Evolutionary conservation across 148 eudicot species (phyloP).

Genomic region (Nyssa sinensis): DNA sequence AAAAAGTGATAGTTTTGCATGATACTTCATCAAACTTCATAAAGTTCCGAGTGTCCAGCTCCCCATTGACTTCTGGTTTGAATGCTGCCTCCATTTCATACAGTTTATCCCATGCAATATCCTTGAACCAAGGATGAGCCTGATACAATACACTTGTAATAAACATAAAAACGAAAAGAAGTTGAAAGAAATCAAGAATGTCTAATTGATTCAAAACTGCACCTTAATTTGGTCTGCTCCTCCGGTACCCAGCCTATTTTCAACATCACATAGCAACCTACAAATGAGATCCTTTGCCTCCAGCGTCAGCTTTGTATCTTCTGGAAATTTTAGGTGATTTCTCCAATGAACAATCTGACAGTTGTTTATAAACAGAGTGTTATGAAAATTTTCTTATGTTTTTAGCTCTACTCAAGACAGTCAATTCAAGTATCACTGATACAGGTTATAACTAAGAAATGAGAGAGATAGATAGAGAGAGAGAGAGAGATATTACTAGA

Average conservation of each 20-base stretch:
- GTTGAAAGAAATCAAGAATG: not conserved
- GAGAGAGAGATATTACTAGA: not conserved
- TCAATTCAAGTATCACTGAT: slow-evolving; percentile 4
- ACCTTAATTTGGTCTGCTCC: slow-evolving; percentile 91
- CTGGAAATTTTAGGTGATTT: slow-evolving; percentile 88
- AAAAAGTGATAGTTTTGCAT: not conserved
- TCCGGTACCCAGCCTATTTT: slow-evolving; percentile 85
- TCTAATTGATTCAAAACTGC: not conserved
- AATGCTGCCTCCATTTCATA: slow-evolving; percentile 96
- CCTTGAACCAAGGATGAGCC: slow-evolving; percentile 96
- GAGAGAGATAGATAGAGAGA: no score
- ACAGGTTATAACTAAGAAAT: not conserved
- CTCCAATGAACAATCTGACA: slow-evolving; percentile 95
- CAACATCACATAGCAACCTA: slow-evolving; percentile 91
- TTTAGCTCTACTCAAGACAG: not conserved
- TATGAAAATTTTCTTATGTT: slow-evolving; percentile 11
- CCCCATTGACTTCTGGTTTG: slow-evolving; percentile 87
- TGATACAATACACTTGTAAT: slow-evolving; percentile 28
- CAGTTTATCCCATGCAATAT: slow-evolving; percentile 79
- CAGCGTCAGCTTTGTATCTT: slow-evolving; percentile 62
- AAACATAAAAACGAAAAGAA: not conserved
- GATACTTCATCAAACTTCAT: slow-evolving; percentile 98
- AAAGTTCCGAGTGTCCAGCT: slow-evolving; percentile 93
- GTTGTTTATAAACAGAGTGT: not conserved
- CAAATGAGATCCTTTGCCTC: slow-evolving; percentile 95